Percentiles rank a stretch among this genome's conserved stretches.
Evolutionary conservation across 805 yeast species (phyloP).

Genomic region (Candida ficus): DNA sequence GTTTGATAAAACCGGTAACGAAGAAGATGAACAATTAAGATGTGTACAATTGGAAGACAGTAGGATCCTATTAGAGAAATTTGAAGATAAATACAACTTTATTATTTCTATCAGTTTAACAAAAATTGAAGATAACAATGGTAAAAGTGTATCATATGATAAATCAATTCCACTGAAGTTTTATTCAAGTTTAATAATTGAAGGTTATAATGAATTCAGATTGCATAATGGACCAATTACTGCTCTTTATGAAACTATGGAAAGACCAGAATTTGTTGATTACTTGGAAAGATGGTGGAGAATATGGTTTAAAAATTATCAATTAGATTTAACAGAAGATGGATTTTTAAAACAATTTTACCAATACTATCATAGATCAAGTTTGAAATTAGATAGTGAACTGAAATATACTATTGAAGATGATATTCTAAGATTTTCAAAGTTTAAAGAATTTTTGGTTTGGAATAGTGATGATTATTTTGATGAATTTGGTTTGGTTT

Average conservation of each 20-base stretch:
- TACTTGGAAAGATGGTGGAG: slow-evolving; percentile 32
- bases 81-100: slow-evolving; percentile 27
- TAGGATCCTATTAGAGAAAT: slow-evolving; percentile 22
- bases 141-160: slow-evolving; percentile 6
- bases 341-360: slow-evolving; percentile 30
- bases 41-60: slow-evolving; percentile 27
- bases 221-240: slow-evolving; percentile 21
- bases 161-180: slow-evolving; percentile 24
- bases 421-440: slow-evolving; percentile 3
- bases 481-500: slow-evolving; percentile 18
- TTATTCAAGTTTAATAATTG: slow-evolving; percentile 22
- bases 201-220: slow-evolving; percentile 22
- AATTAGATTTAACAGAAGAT: slow-evolving; percentile 25
- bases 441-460: slow-evolving; percentile 18
- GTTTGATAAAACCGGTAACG: slow-evolving; percentile 3
- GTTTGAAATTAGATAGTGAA: slow-evolving; percentile 17
- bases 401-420: slow-evolving; percentile 11
- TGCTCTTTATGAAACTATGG: slow-evolving; percentile 16
- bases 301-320: slow-evolving; percentile 28
- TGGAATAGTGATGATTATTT: slow-evolving; percentile 11
- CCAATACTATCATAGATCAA: slow-evolving; percentile 23
- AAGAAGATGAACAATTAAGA: slow-evolving; percentile 2
- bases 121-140: slow-evolving; percentile 16
- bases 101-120: slow-evolving; percentile 19
- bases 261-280: slow-evolving; percentile 12